Base-by-base conservation (phyloP, 768 basidiomycete genomes). In the Trametes villosa region DNA sequence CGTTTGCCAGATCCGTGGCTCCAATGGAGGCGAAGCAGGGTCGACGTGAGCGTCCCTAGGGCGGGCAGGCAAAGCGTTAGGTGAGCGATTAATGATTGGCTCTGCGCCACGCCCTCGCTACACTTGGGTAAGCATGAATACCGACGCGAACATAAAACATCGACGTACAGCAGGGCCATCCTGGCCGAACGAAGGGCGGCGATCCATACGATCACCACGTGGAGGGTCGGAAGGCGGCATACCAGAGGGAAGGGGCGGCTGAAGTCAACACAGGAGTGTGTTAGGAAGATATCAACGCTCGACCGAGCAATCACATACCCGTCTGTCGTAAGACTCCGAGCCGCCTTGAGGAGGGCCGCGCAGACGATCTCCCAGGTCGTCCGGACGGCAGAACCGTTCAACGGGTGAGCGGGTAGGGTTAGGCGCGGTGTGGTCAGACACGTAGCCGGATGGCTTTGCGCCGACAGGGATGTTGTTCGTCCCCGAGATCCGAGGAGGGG, bases 1-100 rank as follows among this genome's bases (percentile, higher is more conserved):
- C 9, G 69, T 70, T 34, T 68, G 53, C 69, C 69, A 70, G 41
- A 68, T 54, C 7, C 69, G 67, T 15, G 64, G 62, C 31, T 60
- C 53, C 2, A 31, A 22, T 13, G 44, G 42, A 1, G 51, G 31
- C 2, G 56, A 44, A 4, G 62, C 48, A n/a, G 57, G 62, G 6
- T 59, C 65, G 49, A 65, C 31, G 9, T 20, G 24, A n/a, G 38
- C 13, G 15, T 52, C 47, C 7, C 48, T 36, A 18, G 62, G 59
- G 11, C 53, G 56, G 46, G 52, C 42, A n/a, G 59, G 44, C 3
- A 55, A 47, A 17, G 50, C 18, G 20, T 41, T 49, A 12, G 4
- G 3, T 17, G 45, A 53, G 30, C 36, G 44, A 22, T 63, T 47
- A 34, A 26, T 2, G 4, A 49, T 18, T 9, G 56, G 12, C 0